Base-by-base conservation (phyloP, 768 basidiomycete genomes). In the Boletales sp. region DNA sequence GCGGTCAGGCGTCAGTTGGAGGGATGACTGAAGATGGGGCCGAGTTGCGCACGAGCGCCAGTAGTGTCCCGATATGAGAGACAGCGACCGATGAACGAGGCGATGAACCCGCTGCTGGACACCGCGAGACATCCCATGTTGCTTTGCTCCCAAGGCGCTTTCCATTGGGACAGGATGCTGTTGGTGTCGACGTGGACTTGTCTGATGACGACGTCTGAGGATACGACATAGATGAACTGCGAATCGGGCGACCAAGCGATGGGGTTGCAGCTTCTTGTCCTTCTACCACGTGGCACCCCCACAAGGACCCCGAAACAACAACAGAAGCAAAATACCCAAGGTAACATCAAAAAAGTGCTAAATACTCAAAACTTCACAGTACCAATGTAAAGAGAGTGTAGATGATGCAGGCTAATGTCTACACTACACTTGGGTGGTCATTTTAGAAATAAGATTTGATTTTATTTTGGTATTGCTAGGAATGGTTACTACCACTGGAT, bases 61-160 rank as follows among this genome's bases (percentile, higher is more conserved):
- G n/a, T n/a, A n/a, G 54, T 3, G 17, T 55, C 54, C 51, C 47
- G 45, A 15, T 52, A 14, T 3, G 50, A 55, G 19, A 55, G 12
- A 21, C 6, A 13, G 4, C 3, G 7, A 10, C 39, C 38, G 13
- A 34, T 9, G 9, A 15, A 45, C 9, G 47, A 12, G 3, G 19
- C 43, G 12, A 52, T 38, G 7, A 45, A 47, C 19, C 42, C 42
- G 12, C n/a, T 32, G 31, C 17, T 31, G 3, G 42, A 8, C 4
- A 43, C 15, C 10, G 42, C 30, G 42, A 43, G n/a, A 6, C 17
- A 43, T 12, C 18, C 31, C 18, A 32, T 10, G 21, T n/a, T 9
- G 4, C 11, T 10, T 8, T 15, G n/a, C 8, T 37, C n/a, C 3
- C 24, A 3, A 5, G 29, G 38, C 39, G 21, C 19, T 15, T 8